These are phyloP conservation scores for Diaporthe longicolla DNA, from an alignment of 2,329 filamentous ascomycete species.

Conservation along the genomic window DNA sequence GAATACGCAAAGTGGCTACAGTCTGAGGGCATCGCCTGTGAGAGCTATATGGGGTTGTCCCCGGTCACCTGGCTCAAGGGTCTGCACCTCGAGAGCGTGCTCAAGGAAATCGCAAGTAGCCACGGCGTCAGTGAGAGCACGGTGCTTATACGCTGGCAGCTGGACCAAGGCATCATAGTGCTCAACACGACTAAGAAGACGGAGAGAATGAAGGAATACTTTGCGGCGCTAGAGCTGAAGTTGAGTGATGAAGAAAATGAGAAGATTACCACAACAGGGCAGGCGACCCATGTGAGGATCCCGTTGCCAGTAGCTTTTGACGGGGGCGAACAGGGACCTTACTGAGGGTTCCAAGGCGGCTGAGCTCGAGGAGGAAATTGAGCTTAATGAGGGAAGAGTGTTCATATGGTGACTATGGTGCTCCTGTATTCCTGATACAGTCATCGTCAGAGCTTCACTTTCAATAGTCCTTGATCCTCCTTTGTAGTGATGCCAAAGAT, in stretches of 20 bases:
- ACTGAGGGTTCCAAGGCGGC: neutral
- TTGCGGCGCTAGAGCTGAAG: conserved; percentile 49
- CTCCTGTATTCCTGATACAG: neutral
- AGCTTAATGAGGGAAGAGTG: neutral
- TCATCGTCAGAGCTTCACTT: neutral
- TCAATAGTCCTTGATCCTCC: neutral
- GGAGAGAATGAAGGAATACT: conserved; percentile 52
- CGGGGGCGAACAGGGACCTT: conserved; percentile 25
- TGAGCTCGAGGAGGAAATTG: neutral
- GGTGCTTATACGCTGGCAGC: conserved; percentile 46
- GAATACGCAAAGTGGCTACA: conserved; percentile 31
- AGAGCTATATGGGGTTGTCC: conserved; percentile 37
- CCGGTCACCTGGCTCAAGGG: conserved; percentile 45
- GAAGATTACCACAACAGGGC: conserved; percentile 45
- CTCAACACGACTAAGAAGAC: conserved; percentile 48
- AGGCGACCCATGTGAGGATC: conserved; percentile 28
- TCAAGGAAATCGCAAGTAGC: conserved; percentile 44
- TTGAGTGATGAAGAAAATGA: conserved; percentile 51
- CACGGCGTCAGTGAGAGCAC: conserved; percentile 44
- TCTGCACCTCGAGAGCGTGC: conserved; percentile 42
- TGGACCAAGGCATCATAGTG: conserved; percentile 44
- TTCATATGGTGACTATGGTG: neutral
- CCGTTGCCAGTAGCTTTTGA: conserved; percentile 16
- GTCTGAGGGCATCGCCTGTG: conserved; percentile 43
- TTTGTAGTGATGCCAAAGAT: neutral